A percentile compares a stretch with the other conserved stretches of the same genome.
Evolutionary conservation across 73 alveolate genomes (phyloP).

Genomic region (Urostyla sp.): DNA sequence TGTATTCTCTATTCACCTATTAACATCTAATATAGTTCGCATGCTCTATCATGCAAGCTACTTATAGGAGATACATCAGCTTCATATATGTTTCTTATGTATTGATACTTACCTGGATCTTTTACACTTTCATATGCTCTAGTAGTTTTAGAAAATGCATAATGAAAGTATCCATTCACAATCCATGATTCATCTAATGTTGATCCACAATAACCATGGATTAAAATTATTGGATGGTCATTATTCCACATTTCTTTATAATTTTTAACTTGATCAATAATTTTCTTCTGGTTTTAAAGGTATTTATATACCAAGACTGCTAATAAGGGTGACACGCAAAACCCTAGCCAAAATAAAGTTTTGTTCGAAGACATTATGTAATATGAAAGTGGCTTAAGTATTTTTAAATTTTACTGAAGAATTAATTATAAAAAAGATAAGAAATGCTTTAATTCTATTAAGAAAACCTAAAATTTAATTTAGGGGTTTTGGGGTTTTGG

Average conservation of each 20-base stretch:
- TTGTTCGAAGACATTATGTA: no score
- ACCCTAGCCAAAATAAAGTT: no score
- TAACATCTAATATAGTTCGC: constrained; percentile 57
- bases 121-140: neutral
- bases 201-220: constrained; percentile 68
- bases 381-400: no score
- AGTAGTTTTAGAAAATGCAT: constrained; percentile 41
- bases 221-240: constrained; percentile 55
- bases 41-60: constrained; percentile 62
- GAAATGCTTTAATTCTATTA: no score
- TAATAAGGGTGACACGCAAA: no score
- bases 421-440: no score
- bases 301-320: no score
- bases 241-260: constrained; percentile 37
- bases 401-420: no score
- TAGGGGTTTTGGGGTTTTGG: no score
- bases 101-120: neutral
- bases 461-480: no score
- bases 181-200: constrained; percentile 59
- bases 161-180: constrained; percentile 54
- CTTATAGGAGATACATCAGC: constrained; percentile 66
- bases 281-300: no score
- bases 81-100: constrained; percentile 44
- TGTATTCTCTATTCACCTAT: constrained; percentile 24
- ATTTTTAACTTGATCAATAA: neutral